phyloP scores from a whole-genome alignment of 2,329 filamentous ascomycete genomes.

The Cladophialophora yegresii region DNA sequence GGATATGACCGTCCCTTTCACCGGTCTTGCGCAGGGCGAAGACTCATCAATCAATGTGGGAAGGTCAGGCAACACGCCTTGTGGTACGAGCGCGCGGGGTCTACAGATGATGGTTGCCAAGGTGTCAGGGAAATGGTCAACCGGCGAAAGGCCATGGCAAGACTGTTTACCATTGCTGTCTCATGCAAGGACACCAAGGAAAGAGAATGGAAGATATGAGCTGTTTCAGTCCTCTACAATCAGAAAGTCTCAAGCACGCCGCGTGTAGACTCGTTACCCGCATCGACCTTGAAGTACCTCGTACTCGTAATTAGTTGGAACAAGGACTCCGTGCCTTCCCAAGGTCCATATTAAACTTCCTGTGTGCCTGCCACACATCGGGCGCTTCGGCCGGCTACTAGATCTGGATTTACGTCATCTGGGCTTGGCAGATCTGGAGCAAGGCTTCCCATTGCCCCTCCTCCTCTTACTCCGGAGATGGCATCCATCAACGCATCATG shows the following conservation, averaged over 20 bases:
- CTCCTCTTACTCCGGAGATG: background rate
- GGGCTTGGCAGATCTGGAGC: background rate
- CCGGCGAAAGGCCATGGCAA: background rate
- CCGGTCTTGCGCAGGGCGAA: too few species aligned
- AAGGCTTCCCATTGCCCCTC: background rate
- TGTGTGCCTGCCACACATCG: background rate
- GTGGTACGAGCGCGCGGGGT: background rate
- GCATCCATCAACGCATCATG: background rate
- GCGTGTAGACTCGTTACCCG: too few species aligned
- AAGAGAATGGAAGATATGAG: background rate
- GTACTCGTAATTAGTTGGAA: background rate
- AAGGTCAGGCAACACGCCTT: background rate
- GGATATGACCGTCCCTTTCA: too few species aligned
- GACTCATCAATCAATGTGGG: background rate
- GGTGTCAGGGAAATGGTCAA: background rate
- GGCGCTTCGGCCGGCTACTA: background rate
- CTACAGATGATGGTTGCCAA: background rate
- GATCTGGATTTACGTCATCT: slow-evolving; percentile 1
- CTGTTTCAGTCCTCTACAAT: background rate
- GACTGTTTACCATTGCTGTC: background rate
- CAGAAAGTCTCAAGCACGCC: background rate
- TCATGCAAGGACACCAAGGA: background rate
- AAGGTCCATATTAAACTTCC: background rate
- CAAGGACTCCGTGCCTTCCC: too few species aligned
- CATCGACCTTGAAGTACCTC: background rate